Evolutionary conservation across 2,329 filamentous ascomycete species (phyloP).

Genomic region (Epichloe coenophiala): DNA sequence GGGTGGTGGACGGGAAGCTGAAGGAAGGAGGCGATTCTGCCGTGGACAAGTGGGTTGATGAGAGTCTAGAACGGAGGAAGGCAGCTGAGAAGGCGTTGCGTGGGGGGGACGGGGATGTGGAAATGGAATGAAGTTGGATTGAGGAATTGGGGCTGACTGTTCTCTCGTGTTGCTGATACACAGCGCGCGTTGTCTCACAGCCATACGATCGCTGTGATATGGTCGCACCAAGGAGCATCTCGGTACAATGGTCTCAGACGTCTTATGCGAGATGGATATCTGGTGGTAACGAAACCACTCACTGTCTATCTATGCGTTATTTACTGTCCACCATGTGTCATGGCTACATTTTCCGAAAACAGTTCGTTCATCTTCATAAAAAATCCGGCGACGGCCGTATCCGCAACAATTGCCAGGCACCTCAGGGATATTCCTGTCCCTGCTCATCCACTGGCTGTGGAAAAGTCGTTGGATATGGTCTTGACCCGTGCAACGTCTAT

Average conservation of each 20-base stretch:
- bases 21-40: constrained; percentile 46
- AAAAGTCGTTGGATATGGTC: constrained; percentile 6
- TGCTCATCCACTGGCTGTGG: neutral
- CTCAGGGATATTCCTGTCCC: too few species aligned
- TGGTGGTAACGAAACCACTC: neutral
- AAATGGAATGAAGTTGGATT: constrained; percentile 20
- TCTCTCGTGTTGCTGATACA: neutral
- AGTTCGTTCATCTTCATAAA: neutral
- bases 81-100: constrained; percentile 21
- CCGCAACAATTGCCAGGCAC: too few species aligned
- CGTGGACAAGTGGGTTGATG: constrained; percentile 62
- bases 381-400: neutral
- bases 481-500: constrained; percentile 2
- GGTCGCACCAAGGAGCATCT: neutral
- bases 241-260: neutral
- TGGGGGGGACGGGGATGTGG: constrained; percentile 25
- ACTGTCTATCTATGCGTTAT: neutral
- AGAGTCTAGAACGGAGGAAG: constrained; percentile 45
- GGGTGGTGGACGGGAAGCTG: constrained; percentile 64
- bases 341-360: neutral
- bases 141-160: neutral
- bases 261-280: neutral
- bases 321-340: neutral
- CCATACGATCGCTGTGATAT: neutral
- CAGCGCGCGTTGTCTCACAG: neutral